Base-by-base conservation (phyloP, 805 yeast species). In the Yamadazyma sp. region DNA sequence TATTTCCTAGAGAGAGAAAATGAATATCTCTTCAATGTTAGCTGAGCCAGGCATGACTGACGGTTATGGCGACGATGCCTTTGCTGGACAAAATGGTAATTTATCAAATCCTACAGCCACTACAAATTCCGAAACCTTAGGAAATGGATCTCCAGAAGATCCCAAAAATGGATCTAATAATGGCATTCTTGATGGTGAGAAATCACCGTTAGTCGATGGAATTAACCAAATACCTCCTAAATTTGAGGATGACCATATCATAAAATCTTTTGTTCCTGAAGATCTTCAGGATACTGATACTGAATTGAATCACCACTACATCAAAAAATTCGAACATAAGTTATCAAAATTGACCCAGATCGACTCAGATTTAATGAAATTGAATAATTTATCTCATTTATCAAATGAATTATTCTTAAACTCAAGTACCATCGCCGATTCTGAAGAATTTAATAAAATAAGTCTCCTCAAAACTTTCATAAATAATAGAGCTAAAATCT, bases 11-110 rank as follows among this genome's bases (percentile, higher is more conserved):
- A n/a, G n/a, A 11, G 22, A 4, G 11, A 40, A 7, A 11, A 60
- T 60, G 66, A 58, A 60, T 42, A 60, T 60, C 28, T 58, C 65
- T 11, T 59, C 65, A 18, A 61, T 61, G 57, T 52, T 61, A 47
- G 53, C 65, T 18, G n/a, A n/a, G n/a, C n/a, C n/a, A n/a, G n/a
- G n/a, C n/a, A n/a, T n/a, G n/a, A n/a, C n/a, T n/a, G n/a, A n/a
- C n/a, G n/a, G n/a, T n/a, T n/a, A n/a, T n/a, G n/a, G n/a, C n/a
- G n/a, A n/a, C n/a, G n/a, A n/a, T n/a, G n/a, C n/a, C n/a, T n/a
- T n/a, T n/a, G n/a, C n/a, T n/a, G n/a, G n/a, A n/a, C n/a, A n/a
- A n/a, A n/a, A n/a, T n/a, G n/a, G n/a, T n/a, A n/a, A n/a, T n/a
- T n/a, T n/a, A n/a, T n/a, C n/a, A n/a, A n/a, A n/a, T n/a, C n/a